Conservation (phyloP, 1,284 basidiomycete genomes). For the Prillingera fragicola region DNA sequence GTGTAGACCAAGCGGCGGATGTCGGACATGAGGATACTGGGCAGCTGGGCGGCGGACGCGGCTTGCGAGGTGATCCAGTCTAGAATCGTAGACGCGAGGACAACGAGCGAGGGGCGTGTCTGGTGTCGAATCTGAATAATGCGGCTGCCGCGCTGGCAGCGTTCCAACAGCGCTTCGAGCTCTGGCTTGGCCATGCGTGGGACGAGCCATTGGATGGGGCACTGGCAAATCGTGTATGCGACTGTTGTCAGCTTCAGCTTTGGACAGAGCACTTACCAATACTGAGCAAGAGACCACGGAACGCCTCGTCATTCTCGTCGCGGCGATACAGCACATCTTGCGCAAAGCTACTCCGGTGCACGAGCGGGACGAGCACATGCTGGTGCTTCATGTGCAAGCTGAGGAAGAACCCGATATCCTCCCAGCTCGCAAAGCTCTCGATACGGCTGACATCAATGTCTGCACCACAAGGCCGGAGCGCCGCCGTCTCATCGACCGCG, state of each 20-base stretch:
- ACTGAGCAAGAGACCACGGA: constrained; percentile 26
- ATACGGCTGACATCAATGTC: constrained; percentile 7
- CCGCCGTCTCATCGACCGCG: too few species aligned
- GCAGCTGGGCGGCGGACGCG: constrained; percentile 10
- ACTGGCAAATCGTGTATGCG: constrained; percentile 30
- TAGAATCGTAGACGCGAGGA: constrained; percentile 17
- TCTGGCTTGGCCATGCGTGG: constrained; percentile 14
- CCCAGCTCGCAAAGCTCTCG: constrained; percentile 21
- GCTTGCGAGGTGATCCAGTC: constrained; percentile 13
- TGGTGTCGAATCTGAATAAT: constrained; percentile 20
- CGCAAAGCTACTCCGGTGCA: constrained; percentile 30
- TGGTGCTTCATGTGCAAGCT: constrained; percentile 27
- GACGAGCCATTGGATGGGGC: constrained; percentile 21
- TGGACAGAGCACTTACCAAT: constrained; percentile 20
- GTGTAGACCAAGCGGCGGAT: constrained; percentile 20
- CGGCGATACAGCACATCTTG: constrained; percentile 26
- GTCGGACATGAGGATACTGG: constrained; percentile 17
- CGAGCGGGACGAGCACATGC: constrained; percentile 26
- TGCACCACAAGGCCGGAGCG: too few species aligned
- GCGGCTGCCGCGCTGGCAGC: constrained; percentile 24
- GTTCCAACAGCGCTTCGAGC: constrained; percentile 16
- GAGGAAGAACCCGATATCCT: constrained; percentile 27
- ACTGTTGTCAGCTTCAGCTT: constrained; percentile 9
- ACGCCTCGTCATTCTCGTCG: constrained; percentile 24
- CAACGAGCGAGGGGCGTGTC: constrained; percentile 15